Base-by-base conservation (phyloP, 1,284 basidiomycete species). In the Cryptococcus maquisensis region DNA sequence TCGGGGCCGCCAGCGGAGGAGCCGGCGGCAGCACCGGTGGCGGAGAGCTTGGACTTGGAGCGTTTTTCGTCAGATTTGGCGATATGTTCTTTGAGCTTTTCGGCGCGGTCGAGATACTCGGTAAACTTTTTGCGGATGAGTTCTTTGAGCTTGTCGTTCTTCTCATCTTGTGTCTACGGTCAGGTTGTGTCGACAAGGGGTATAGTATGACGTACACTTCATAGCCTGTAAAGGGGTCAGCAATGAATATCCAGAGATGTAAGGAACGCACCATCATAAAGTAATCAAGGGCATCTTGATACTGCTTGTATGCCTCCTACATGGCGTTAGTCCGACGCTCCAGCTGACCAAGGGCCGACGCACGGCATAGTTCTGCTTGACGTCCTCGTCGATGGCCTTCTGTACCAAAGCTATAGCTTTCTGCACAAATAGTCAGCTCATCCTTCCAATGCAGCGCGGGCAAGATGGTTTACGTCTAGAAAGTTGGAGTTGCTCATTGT, bases 221-320 rank as follows among this genome's bases (percentile, higher is more conserved):
- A 77, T 77, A 6, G 73, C 73, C 74, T 77, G 60, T 24, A 13
- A 23, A 23, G 23, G n/a, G 24, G 39, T 40, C 20, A 40, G 20
- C 39, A 40, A n/a, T 40, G n/a, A 15, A 40, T 15, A n/a, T n/a
- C 8, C 16, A 15, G 8, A n/a, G 39, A 15, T 8, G 1, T 1
- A 40, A n/a, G 28, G 20, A 16, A 57, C 70, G 63, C 53, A 86
- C 81, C 78, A 98, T 87, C 88, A 98, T 93, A 76, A 98, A 98
- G 78, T 96, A 98, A 74, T 98, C 95, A 56, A 98, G 82, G 3
- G 91, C 84, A 81, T 98, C 96, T 79, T 90, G 88, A 76, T 92
- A 93, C 64, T 86, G 85, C 79, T 90, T 94, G 83, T 91, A 95
- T 18, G 94, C 93, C 71, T 95, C 92, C 43, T 84, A 55, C 21